Evolutionary conservation across 345 rosid genomes (phyloP), one percentile per base, ranked within the genome.

Genomic region (Anacardium occidentale): DNA sequence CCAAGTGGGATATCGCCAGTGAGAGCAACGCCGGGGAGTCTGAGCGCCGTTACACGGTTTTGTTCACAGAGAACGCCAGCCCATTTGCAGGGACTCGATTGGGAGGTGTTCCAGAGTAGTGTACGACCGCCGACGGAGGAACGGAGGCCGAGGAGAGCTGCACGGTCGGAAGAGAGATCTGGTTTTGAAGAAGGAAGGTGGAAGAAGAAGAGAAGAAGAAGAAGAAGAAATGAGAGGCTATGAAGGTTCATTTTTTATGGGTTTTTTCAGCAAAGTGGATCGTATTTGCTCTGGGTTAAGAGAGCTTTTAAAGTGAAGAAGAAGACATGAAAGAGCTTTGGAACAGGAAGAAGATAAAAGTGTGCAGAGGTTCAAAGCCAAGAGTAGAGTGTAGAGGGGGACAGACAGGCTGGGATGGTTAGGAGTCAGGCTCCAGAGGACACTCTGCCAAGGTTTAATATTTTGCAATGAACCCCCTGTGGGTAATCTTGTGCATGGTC

Each of bases 81-180:
- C 98, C 98, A 96, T 37, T 74, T 71, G 77, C 99, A 96, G 7
- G 97, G 97, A n/a, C 74, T 78, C 56, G 68, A 25, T 18, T 70
- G 84, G 8, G 86, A 76, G 8, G 55, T 69, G 61, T 88, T 74
- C 99, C 99, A 96, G 65, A 88, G 83, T 48, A 85, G 81, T 26
- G 98, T 90, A 11, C 99, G 88, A 51, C 99, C 99, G 12, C 87
- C 85, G 53, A 96, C 90, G 51, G 96, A 71, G 67, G 94, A 82
- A 9, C 99, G 92, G 32, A 96, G 93, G 2, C 84, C 66, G 64
- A 96, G 82, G 12, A 96, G 94, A 10, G 98, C 97, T 5, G 88
- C 80, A 26, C 87, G 80, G 82, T 96, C 99, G 83, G 91, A 82
- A 67, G 90, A 51, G 62, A 93, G 96, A 84, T 96, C 98, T 75